Conservation (phyloP, 306 rosid species). For the Hippophae tibetana region DNA sequence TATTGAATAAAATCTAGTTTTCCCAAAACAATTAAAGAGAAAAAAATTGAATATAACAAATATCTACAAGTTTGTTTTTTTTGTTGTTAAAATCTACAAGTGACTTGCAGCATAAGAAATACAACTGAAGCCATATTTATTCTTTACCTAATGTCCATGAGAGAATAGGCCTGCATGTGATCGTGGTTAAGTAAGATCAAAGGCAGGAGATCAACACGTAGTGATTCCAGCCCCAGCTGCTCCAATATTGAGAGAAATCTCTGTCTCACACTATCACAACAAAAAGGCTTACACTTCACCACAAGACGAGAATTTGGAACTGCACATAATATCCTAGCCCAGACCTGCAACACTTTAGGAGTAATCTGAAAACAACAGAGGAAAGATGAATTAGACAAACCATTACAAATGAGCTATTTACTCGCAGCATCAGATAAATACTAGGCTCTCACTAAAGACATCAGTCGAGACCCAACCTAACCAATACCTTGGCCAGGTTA, state of each 20-base stretch:
- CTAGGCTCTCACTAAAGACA: neutral
- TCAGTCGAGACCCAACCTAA: conserved; percentile 10
- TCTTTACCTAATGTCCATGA: conserved; percentile 92
- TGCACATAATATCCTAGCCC: conserved; percentile 91
- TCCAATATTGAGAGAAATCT: conserved; percentile 78
- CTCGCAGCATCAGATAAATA: neutral
- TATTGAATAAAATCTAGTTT: too few species aligned
- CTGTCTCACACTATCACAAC: conserved; percentile 92
- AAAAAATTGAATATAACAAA: neutral
- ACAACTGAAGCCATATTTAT: too few species aligned
- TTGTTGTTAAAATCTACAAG: too few species aligned
- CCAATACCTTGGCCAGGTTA: conserved; percentile 90
- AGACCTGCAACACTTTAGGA: conserved; percentile 85
- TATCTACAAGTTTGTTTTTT: too few species aligned
- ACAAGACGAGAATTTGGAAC: conserved; percentile 95
- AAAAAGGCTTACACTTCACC: conserved; percentile 95
- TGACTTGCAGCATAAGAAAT: neutral
- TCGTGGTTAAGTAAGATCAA: conserved; percentile 89
- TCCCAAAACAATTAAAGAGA: neutral
- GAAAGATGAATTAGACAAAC: neutral
- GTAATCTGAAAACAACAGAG: conserved; percentile 51
- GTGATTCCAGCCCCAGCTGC: conserved; percentile 85
- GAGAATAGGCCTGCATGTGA: conserved; percentile 97
- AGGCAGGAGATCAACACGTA: conserved; percentile 95
- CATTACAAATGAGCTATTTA: neutral